Conservation (phyloP, 1,284 basidiomycete species). For the Microbotryomycetes sp. region DNA sequence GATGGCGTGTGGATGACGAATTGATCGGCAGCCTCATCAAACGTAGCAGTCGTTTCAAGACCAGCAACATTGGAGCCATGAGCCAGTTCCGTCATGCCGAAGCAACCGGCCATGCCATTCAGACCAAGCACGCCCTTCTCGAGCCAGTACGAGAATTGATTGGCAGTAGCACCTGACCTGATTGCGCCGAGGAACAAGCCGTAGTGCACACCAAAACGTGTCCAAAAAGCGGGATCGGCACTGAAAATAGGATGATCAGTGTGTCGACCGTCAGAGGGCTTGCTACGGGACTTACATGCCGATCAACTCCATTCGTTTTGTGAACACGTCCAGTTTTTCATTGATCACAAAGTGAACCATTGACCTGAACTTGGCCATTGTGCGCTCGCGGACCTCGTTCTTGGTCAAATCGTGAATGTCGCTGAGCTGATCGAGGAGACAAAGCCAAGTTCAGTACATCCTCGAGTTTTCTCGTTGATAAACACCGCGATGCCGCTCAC, state of each 20-base stretch:
- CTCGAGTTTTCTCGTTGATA: background rate
- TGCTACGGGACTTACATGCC: constrained; percentile 27
- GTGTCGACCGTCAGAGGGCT: constrained; percentile 20
- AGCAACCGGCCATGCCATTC: constrained; percentile 52
- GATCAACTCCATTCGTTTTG: constrained; percentile 49
- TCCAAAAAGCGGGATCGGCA: constrained; percentile 52
- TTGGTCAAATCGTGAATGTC: constrained; percentile 53
- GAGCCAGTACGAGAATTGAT: constrained; percentile 49
- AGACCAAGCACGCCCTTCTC: constrained; percentile 49
- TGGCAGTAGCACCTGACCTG: constrained; percentile 35
- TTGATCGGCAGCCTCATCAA: constrained; percentile 49
- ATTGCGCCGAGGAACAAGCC: constrained; percentile 46
- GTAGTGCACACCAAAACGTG: constrained; percentile 47
- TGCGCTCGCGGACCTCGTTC: constrained; percentile 48
- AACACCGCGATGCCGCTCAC: background rate
- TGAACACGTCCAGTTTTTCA: constrained; percentile 47
- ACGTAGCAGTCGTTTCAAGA: constrained; percentile 52
- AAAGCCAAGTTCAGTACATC: background rate
- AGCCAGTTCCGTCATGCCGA: constrained; percentile 49
- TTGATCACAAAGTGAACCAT: constrained; percentile 47
- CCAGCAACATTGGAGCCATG: constrained; percentile 49
- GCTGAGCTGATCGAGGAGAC: constrained; percentile 44
- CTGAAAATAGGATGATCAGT: too few species aligned
- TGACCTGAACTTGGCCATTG: constrained; percentile 44
- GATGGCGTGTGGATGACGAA: constrained; percentile 52